Evolutionary conservation across 495 filamentous ascomycete species (phyloP), one percentile per base, ranked within the genome.

Genomic region (Tricharina praecox): DNA sequence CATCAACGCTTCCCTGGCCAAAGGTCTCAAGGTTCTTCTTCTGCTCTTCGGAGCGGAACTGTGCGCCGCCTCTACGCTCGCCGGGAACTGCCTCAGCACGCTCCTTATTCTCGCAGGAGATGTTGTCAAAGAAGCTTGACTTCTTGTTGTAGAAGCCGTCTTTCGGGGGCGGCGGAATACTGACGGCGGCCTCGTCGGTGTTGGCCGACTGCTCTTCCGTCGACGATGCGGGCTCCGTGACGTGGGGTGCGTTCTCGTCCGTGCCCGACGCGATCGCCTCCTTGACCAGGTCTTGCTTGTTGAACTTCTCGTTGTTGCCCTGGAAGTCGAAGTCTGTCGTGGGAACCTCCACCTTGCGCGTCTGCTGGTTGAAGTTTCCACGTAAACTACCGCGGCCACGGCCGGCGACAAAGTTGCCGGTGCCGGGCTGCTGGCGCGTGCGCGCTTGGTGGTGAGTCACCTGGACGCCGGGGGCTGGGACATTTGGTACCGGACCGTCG

Each of bases 21-120:
- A 99, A 99, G 0, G 90, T 99, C 66, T 99, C 90, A 49, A 99
- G 76, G 61, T 99, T 99, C 63, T 84, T 83, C 64, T 81, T 85
- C 53, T 85, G 79, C 62, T 99, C 90, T 62, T 95, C 86, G 15
- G 77, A 79, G 38, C 90, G 76, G 77, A 88, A 93, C 60, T 93
- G 85, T 16, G 82, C 78, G n/a, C 87, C 88, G 45, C 82, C 83
- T 3, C 74, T 68, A 30, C 69, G 68, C 25, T 69, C 69, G 13
- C 68, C 63, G 41, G 69, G 71, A n/a, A 55, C 64, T 15, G 69
- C 71, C 56, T 93, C 85, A 32, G 84, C 77, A n/a, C 90, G 74
- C 44, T 97, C 90, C 59, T 81, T 88, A 45, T 79, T 71, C 59
- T 99, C 90, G 52, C 82, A 90, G 0, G 82, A 88, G 56, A 99